Base-by-base conservation (phyloP, 1,139 yeast species). In the Hyphopichia buzzinii region DNA sequence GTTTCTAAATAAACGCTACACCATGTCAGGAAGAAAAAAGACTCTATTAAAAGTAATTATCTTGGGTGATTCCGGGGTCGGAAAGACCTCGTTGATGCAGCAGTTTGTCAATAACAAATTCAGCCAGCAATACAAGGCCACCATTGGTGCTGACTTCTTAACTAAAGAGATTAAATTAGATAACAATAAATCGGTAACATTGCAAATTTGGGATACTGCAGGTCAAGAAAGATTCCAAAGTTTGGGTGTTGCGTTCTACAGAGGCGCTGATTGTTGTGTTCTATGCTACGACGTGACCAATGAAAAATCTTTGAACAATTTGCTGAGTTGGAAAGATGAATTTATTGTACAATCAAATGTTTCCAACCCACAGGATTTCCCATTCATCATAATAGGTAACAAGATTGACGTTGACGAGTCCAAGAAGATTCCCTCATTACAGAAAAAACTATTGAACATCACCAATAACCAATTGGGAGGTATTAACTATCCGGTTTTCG, bases 251-350 rank as follows among this genome's bases (percentile, higher is more conserved):
- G 98, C 98, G 1, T 92, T 92, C 60, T 92, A 92, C 62, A 74
- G 98, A 50, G 98, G 98, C 26, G 97, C 98, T 1, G 98, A 92
- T 62, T 92, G 98, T 63, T 92, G 98, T 64, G 97, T 92, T 8
- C 74, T 92, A 43, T 95, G 94, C 49, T 90, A 84, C 60, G 97
- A 90, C 57, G 97, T 92, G 34, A 89, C 95, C 43, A 90, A 90
- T 63, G 84, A 87, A 45, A 89, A 89, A 63, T 86, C 96, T 5
- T 86, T 92, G 60, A 96, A 90, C 57, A 84, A 86, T 50, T 74
- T 92, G 46, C 82, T 87, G 35, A 77, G 87, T 36, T 92, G 98
- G 98, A 81, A 90, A 55, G 97, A 92, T 62, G 97, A 92, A 63
- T 92, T 92, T 57, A 69, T 92, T 46, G 81, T 92, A 38, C 97